Conservation (phyloP, 805 yeast species). For the Candida michaelii region DNA sequence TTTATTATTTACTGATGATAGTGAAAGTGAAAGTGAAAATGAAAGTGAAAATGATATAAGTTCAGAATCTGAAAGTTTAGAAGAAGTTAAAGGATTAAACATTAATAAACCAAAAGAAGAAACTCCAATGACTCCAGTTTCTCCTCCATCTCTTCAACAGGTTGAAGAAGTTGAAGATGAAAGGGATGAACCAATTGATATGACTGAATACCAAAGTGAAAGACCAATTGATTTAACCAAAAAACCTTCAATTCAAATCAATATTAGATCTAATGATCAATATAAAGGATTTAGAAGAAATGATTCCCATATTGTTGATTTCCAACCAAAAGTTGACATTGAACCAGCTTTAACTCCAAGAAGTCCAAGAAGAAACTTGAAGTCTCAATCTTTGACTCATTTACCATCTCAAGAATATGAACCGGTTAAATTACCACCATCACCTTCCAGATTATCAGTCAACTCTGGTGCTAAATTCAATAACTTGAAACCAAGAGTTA, state of each 20-base stretch:
- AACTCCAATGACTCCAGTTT: constrained; percentile 16
- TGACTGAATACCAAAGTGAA: constrained; percentile 8
- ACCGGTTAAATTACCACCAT: constrained; percentile 5
- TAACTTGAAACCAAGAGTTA: constrained; percentile 16
- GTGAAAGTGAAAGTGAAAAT: background rate
- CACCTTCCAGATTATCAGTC: constrained; percentile 7
- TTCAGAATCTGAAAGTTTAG: constrained; percentile 17
- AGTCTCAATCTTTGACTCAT: constrained; percentile 11
- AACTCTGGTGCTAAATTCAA: constrained; percentile 12
- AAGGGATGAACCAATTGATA: background rate
- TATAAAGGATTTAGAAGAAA: constrained; percentile 45
- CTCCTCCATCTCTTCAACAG: constrained; percentile 15
- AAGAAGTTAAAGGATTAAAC: constrained; percentile 29
- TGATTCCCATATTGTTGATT: constrained; percentile 16
- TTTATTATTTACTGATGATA: constrained; percentile 25
- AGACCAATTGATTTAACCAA: constrained; percentile 14
- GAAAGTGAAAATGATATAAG: constrained; percentile 3
- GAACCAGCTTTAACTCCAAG: constrained; percentile 27
- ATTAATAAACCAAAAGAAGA: constrained; percentile 12
- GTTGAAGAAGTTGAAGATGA: constrained; percentile 16
- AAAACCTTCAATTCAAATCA: constrained; percentile 14
- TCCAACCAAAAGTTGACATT: constrained; percentile 4
- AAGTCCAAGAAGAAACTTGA: constrained; percentile 21
- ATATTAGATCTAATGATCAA: constrained; percentile 21
- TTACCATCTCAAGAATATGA: constrained; percentile 1